Base-by-base conservation (phyloP, 495 filamentous ascomycete genomes). In the Pseudoneurospora amorphoporcata region DNA sequence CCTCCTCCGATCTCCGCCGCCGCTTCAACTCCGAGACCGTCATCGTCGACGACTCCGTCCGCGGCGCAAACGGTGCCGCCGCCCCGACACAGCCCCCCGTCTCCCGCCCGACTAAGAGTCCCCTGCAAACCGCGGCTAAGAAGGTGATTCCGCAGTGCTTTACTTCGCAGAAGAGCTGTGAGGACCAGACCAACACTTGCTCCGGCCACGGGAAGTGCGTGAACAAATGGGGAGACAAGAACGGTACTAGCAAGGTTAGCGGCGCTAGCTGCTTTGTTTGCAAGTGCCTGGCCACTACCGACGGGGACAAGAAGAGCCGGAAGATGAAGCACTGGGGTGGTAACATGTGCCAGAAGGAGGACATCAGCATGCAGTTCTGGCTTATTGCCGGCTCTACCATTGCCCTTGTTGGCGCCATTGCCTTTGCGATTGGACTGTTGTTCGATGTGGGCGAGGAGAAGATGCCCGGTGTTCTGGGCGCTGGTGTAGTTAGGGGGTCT, bases 301-400 rank as follows among this genome's bases (percentile, higher is more conserved):
- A 83, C 37, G 80, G 75, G 38, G 16, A 37, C 5, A 41, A 68
- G 61, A 19, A 4, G 16, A 32, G 32, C n/a, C 68, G 68, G 58
- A 76, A 79, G 71, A 76, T 81, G 41, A 76, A 81, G 43, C 79
- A 87, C 72, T 99, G 93, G 92, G 95, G 90, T 69, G 95, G 95
- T 14, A 82, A 88, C 40, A 91, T 91, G 73, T 99, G 95, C 82
- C 91, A 97, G 81, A 99, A 98, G 87, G 90, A 90, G 77, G 94
- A 99, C 80, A 82, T 98, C 65, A 94, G 92, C 81, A 87, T 90
- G 23, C 89, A 89, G 43, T 98, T 99, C 81, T 97, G 94, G 87
- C 81, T 99, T 45, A 84, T 99, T 76, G 84, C 88, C 6, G 87
- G 89, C 4, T 90, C 95, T 47, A 88, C 86, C 8, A 82, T 97